Evolutionary conservation across 257 asterid species (phyloP), one percentile per base, ranked within the genome.

Genomic region (Nicotiana paniculata): DNA sequence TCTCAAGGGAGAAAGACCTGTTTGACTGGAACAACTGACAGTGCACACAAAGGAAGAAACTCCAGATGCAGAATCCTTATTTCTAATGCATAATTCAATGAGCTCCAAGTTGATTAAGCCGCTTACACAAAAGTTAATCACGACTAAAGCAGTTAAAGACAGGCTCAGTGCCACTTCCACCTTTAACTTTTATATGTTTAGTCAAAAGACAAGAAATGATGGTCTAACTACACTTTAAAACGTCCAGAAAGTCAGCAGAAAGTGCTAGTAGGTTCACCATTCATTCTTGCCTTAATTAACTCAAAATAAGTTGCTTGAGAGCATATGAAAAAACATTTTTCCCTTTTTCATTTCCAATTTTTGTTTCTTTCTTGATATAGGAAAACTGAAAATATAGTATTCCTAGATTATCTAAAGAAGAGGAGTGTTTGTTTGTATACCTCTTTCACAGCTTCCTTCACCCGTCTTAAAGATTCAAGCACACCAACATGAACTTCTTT

Each of bases 361-460:
- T 1, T 58, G 10, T 18, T 48, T 72, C 24, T 46, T 32, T 37
- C 59, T 62, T 24, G 46, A 21, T n/a, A 72, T 75, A 82, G 46
- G 26, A 75, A 26, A 72, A 24, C 39, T 72, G 39, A 48, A 62
- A 77, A 10, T 37, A 48, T 82, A 6, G 43, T 75, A 75, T 51
- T 51, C 9, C 46, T 15, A 8, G 9, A 75, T 48, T 75, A 74
- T 75, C 46, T 35, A 62, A 53, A 61, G 63, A 55, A 68, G 48
- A 81, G 33, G 72, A 59, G 35, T 46, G n/a, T 59, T 78, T 57
- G 57, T 43, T 39, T 35, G 82, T 30, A 79, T 85, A 94, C 99
- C 98, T 96, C 99, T 88, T 96, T 96, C 84, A 96, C 98, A 65
- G 87, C 74, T 90, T 96, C 99, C 90, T 93, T 96, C 75, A 96